Evolutionary conservation across 2,329 filamentous ascomycete genomes (phyloP), one percentile per base, ranked within the genome.

Genomic region (Coniochaeta sp.): DNA sequence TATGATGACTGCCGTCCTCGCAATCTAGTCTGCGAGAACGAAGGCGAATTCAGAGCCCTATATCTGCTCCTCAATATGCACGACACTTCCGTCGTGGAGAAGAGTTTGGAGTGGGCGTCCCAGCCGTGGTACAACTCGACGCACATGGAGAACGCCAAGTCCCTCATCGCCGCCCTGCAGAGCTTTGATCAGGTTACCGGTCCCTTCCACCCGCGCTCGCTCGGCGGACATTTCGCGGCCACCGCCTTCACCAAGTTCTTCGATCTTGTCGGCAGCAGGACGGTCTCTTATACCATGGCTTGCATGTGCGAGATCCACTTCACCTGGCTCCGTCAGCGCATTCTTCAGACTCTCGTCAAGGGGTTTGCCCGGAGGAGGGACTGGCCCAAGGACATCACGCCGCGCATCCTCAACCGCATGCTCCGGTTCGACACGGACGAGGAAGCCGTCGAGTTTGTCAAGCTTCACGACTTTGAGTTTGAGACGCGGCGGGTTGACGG

Each of bases 251-350:
- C 77, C 26, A 77, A 81, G 19, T 88, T 82, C 69, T 88, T 89
- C 67, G 76, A 79, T 26, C 85, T 89, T 56, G 74, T 89, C 31
- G 77, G 83, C 64, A 77, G 81, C 44, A 74, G 76, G 0, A 72
- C 76, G 17, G 81, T 87, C 2, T 88, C 86, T 0, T 89, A 89
- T 67, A 87, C 84, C 1, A 87, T 89, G 84, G 86, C 85, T 16
- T 89, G 86, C 65, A 82, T 89, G 62, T 85, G 85, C 7, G 86
- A 89, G 67, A 82, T 86, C n/a, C 84, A 87, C 67, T 88, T 89
- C 61, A 81, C 83, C 44, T 76, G 79, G 38, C 74, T 88, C 34
- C 83, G 86, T 44, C 82, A 83, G 59, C 78, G 80, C 14, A 81
- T 87, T 17, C 69, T 89, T 19, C 78, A 79, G 59, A 79, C 81